A percentile compares a stretch with the other conserved stretches of the same genome.
Conservation (phyloP, 192 early-diverging fungal genomes). For the Umbelopsis ramanniana region DNA sequence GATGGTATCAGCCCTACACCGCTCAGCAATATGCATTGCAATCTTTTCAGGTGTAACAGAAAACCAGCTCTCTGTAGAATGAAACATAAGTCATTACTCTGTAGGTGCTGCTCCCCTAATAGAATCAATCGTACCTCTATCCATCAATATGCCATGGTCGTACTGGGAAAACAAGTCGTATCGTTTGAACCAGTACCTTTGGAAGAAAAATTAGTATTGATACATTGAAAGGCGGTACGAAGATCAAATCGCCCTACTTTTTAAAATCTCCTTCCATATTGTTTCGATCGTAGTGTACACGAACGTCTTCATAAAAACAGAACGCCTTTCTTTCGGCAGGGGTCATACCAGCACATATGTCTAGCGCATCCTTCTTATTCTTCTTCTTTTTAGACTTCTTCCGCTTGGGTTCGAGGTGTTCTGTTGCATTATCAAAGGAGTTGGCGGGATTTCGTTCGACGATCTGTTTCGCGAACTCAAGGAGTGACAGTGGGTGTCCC, state of each 20-base stretch:
- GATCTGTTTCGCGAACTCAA: conserved; percentile 5
- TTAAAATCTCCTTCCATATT: conserved; percentile 3
- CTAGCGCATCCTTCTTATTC: background rate
- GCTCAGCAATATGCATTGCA: conserved; percentile 75
- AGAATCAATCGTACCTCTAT: conserved; percentile 59
- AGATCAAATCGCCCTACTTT: background rate
- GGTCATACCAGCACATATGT: background rate
- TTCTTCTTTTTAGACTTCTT: conserved; percentile 16
- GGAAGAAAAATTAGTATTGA: background rate
- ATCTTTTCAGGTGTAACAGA: conserved; percentile 94
- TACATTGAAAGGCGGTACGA: background rate
- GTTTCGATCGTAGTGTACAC: background rate
- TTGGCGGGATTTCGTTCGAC: background rate
- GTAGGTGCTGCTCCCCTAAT: background rate
- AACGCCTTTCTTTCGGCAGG: background rate
- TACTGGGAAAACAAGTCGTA: conserved; percentile 82
- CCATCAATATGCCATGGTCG: conserved; percentile 86
- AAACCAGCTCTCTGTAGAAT: conserved; percentile 80
- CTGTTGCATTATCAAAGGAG: background rate
- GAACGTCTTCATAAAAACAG: background rate
- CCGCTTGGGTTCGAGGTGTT: background rate
- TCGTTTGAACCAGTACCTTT: conserved; percentile 87
- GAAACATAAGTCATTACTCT: background rate
- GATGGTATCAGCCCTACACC: conserved; percentile 66
- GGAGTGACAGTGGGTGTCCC: background rate